Percentiles rank a stretch among this genome's conserved stretches.
phyloP scores from a whole-genome alignment of 371 early-diverging fungal species.

The Mortierella sp. region DNA sequence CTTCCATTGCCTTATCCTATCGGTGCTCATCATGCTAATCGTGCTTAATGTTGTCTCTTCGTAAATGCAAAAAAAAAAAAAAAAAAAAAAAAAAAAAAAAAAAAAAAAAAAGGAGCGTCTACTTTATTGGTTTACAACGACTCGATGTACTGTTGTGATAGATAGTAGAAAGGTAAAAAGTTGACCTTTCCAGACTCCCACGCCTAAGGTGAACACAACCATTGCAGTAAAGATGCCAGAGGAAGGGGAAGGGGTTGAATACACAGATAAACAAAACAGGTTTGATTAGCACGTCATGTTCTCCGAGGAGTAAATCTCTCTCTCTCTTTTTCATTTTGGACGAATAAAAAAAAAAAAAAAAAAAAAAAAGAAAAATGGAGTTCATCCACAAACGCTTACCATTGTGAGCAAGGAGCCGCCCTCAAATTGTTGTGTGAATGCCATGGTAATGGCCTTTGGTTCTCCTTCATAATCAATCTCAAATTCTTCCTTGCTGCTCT shows the following conservation, averaged over 20 bases:
- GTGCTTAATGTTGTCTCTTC: too few species aligned
- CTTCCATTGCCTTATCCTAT: too few species aligned
- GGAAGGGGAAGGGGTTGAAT: too few species aligned
- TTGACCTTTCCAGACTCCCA: slow-evolving; percentile 46
- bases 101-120: too few species aligned
- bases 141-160: slow-evolving; percentile 17
- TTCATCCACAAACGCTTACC: slow-evolving; percentile 14
- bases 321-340: too few species aligned
- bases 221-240: too few species aligned
- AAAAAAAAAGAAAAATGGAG: not conserved
- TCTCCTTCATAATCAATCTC: slow-evolving; percentile 9
- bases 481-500: slow-evolving; percentile 11
- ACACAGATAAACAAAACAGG: not conserved
- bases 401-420: slow-evolving; percentile 29
- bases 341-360: not conserved
- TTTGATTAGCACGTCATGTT: not conserved
- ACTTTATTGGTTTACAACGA: not conserved
- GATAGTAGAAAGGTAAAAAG: slow-evolving; percentile 37
- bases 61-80: too few species aligned
- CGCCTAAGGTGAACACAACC: slow-evolving; percentile 13
- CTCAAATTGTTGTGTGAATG: slow-evolving; percentile 18
- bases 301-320: too few species aligned
- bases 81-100: too few species aligned
- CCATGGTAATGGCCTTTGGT: slow-evolving; percentile 31
- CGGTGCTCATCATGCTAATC: too few species aligned